Evolutionary conservation across 2,329 filamentous ascomycete genomes (phyloP).

Genomic region (Apiospora koreana): DNA sequence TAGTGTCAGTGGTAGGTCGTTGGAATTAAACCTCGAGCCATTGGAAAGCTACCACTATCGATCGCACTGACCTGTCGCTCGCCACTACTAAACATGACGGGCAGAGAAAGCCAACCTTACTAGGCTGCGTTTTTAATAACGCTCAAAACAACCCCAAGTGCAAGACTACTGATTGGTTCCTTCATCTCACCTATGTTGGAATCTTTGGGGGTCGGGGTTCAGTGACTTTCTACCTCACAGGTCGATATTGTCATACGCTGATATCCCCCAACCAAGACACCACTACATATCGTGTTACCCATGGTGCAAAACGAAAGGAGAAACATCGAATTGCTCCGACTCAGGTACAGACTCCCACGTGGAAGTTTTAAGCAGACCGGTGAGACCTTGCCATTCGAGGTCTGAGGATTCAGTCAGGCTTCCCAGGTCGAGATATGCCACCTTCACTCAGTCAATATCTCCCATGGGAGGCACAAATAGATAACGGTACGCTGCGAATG

Average conservation of each 20-base stretch:
- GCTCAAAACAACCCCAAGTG: not conserved
- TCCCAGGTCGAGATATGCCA: not conserved
- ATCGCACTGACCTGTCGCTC: not conserved
- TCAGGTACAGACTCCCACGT: not conserved
- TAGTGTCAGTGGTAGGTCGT: not conserved
- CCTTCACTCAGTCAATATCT: not conserved
- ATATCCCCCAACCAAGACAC: not conserved
- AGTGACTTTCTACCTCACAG: not conserved
- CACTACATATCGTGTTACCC: not conserved
- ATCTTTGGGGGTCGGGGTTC: not conserved
- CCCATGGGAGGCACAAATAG: not conserved
- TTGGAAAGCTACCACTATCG: not conserved
- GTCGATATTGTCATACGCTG: not conserved
- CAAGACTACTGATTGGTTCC: not conserved
- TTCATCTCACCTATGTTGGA: not conserved
- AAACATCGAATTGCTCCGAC: not conserved
- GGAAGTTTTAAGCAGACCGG: not conserved
- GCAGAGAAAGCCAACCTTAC: not conserved
- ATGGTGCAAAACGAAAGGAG: not conserved
- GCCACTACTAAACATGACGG: not conserved
- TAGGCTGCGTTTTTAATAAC: not conserved
- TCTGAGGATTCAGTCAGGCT: not conserved
- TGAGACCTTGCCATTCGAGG: not conserved
- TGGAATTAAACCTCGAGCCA: not conserved
- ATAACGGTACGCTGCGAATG: not conserved